A percentile compares a stretch with the other conserved stretches of the same genome.
phyloP scores from a whole-genome alignment of 352 stramenopile species.

The Pythium periplocum region DNA sequence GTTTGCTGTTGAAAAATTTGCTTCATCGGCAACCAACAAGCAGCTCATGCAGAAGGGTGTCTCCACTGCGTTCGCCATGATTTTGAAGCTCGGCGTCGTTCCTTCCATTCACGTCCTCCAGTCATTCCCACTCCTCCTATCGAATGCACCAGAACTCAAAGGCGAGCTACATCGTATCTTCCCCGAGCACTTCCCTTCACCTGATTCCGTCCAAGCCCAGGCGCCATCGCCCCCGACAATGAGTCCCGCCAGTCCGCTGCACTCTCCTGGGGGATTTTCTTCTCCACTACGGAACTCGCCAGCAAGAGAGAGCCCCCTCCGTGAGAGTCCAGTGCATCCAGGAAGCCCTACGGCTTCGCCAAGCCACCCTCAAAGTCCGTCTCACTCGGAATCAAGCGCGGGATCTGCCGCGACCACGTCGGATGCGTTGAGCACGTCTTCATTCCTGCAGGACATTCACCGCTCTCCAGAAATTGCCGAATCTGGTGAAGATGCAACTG shows the following conservation, averaged over 20 bases:
- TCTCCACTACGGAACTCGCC: conserved; percentile 33
- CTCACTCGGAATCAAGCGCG: conserved; percentile 58
- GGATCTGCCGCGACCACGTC: conserved; percentile 42
- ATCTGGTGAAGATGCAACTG: too few species aligned
- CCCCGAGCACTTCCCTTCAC: conserved; percentile 70
- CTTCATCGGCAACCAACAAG: conserved; percentile 63
- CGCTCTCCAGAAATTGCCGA: conserved; percentile 8
- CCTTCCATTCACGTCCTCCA: conserved; percentile 62
- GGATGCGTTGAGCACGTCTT: conserved; percentile 68
- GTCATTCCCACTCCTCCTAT: conserved; percentile 68
- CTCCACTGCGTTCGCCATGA: conserved; percentile 67
- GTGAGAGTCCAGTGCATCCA: conserved; percentile 36
- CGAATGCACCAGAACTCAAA: conserved; percentile 62
- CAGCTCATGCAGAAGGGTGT: conserved; percentile 81
- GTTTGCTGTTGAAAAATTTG: conserved; percentile 83
- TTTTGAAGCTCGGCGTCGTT: conserved; percentile 72
- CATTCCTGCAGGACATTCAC: conserved; percentile 71
- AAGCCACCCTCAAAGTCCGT: conserved; percentile 51
- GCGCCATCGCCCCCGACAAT: conserved; percentile 8
- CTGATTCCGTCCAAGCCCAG: conserved; percentile 42
- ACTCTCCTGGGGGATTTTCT: conserved; percentile 28
- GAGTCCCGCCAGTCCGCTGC: conserved; percentile 26
- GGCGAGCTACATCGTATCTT: conserved; percentile 77
- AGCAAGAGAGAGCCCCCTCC: conserved; percentile 41
- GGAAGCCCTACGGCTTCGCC: conserved; percentile 55